A percentile compares a stretch with the other conserved stretches of the same genome.
Conservation (phyloP, 2,329 filamentous ascomycete genomes). For the Neopestalotiopsis sp. region DNA sequence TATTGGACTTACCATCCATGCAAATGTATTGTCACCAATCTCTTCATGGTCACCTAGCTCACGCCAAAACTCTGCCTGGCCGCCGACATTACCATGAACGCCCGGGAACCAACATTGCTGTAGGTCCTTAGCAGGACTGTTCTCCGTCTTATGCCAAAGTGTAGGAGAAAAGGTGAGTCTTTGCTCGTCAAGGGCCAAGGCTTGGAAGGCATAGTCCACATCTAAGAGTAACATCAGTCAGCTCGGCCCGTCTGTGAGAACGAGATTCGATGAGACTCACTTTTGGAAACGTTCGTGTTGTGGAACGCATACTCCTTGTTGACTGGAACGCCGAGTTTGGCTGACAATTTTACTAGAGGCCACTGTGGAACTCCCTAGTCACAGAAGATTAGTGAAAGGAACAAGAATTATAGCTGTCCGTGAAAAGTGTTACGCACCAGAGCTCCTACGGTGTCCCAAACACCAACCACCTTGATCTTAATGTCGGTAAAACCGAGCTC, state of each 20-base stretch:
- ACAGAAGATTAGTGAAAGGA: background rate
- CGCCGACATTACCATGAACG: conserved; percentile 73
- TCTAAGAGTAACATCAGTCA: conserved; percentile 33
- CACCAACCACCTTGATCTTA: conserved; percentile 53
- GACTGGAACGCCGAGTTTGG: conserved; percentile 43
- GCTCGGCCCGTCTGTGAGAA: background rate
- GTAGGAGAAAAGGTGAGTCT: conserved; percentile 60
- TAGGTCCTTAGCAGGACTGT: conserved; percentile 45
- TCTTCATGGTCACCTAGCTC: conserved; percentile 62
- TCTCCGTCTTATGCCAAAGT: conserved; percentile 52
- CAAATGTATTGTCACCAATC: conserved; percentile 41
- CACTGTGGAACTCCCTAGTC: background rate
- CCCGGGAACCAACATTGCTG: conserved; percentile 72
- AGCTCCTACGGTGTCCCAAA: conserved; percentile 56
- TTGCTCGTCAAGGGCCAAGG: conserved; percentile 62
- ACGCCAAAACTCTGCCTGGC: conserved; percentile 32
- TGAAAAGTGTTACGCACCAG: background rate
- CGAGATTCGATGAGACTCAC: background rate
- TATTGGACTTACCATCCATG: conserved; percentile 34
- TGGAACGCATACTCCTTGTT: conserved; percentile 19
- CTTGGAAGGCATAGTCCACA: conserved; percentile 65
- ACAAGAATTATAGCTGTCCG: background rate
- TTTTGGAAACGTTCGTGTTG: background rate
- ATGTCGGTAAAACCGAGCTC: conserved; percentile 28
- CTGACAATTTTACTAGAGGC: background rate